Evolutionary conservation across 768 basidiomycete species (phyloP), one percentile per base, ranked within the genome.

Genomic region (Macrolepiota albuminosa): DNA sequence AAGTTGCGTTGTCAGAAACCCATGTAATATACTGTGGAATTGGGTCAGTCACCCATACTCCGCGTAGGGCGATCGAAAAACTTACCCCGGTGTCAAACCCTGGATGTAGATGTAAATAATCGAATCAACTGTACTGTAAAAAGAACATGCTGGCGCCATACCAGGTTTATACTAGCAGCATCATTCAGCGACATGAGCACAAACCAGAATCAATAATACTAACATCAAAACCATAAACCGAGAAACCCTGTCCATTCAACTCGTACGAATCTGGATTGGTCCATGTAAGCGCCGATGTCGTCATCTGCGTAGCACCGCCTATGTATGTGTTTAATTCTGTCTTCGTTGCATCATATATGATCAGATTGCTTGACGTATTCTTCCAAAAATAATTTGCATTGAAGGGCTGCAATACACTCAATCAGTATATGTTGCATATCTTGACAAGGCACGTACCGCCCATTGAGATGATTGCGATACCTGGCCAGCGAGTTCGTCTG

Each of bases 391-490:
- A 96, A 49, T 74, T 79, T 10, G 82, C 81, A 67, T 95, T 83
- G 73, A 90, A 93, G 11, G 93, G 93, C 83, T 88, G 42, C 34
- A 18, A 29, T 40, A 6, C 47, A 37, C 29, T 46, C 14, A 18
- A 58, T 56, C 33, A 54, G 54, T 42, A 40, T 6, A 33, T 39
- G 56, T 13, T 52, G 45, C 56, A 39, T 42, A 29, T 40, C 64
- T 29, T 26, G 40, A 51, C 13, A 34, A 33, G n/a, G 14, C 24
- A 80, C 87, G 68, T 62, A 88, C 88, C 63, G 84, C 88, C 85
- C 86, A 91, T 71, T 96, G 93, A 29, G 83, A 89, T 14, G 87
- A 89, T 70, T 95, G 92, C 13, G 91, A 93, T 18, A 95, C 92
- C 61, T 84, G 78, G 13, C 80, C 83, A 6, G 69, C 60, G 63